Evolutionary conservation across 495 filamentous ascomycete species (phyloP), one percentile per base, ranked within the genome.

Genomic region (Hypoxylon subgilvum): DNA sequence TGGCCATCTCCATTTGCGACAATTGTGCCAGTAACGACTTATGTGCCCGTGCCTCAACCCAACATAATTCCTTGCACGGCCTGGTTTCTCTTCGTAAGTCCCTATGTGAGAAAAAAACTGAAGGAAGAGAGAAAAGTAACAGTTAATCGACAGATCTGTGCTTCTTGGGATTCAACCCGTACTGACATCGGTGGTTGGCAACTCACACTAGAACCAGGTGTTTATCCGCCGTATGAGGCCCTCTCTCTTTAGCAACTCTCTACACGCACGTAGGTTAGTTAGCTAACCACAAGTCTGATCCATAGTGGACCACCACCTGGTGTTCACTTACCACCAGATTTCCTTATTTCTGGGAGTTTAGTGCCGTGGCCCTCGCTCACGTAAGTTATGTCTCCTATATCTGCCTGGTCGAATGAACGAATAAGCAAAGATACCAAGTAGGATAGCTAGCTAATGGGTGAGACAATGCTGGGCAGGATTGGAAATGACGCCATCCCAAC

Each of bases 11-110:
- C 43, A 5, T 18, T 14, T 32, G 43, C 31, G 43, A 13, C 23
- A 6, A 46, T 46, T 19, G 1, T 30, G 10, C 43, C 43, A 6
- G 43, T 46, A 12, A 46, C 43, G 10, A 46, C 43, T 12, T 31
- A 22, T 18, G 43, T 46, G 23, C 43, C 43, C 9, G 43, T 9
- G 27, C 43, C 43, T 14, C 3, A 28, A 13, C 10, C 43, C 31
- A 31, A 22, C 22, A 25, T 46, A 2, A 13, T 46, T 19, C 43
- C 43, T 30, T 46, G 43, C 43, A 46, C 13, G 8, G 43, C 23
- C 13, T 46, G 43, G 43, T 46, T 46, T 25, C 31, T 46, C 25
- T 46, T 46, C n/a, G 43, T 46, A 32, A 31, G 43, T 46, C 9
- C 16, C 14, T 10, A 31, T 32, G 4, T 8, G 18, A 19, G 23